These are phyloP conservation scores for Larix sibirica DNA, from an alignment of 83 land plant species.

Conservation along the genomic window DNA sequence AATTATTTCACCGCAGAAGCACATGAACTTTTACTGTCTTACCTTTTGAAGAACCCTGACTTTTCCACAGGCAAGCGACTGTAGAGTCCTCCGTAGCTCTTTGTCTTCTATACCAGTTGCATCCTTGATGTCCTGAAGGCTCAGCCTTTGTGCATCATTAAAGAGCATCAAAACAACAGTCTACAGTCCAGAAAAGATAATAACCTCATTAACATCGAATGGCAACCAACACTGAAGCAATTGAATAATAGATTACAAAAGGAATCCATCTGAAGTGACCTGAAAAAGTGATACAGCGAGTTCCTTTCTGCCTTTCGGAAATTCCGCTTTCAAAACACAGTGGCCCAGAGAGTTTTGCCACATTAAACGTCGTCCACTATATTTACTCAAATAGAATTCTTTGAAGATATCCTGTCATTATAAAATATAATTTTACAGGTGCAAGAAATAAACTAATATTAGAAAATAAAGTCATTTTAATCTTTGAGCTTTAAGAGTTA, in stretches of 20 bases:
- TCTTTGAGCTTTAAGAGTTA: too few relatives aligned
- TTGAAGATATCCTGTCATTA: conserved; percentile 91
- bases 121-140: conserved; percentile 95
- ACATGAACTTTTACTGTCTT: not conserved
- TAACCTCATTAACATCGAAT: not conserved
- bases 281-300: conserved; percentile 98
- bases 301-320: conserved; percentile 97
- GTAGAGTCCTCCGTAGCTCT: conserved; percentile 94
- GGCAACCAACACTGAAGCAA: not conserved
- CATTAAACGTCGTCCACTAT: conserved; percentile 98
- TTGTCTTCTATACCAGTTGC: conserved; percentile 99
- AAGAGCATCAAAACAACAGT: conserved; percentile 98
- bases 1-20: not conserved
- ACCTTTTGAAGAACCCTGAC: conserved; percentile 96
- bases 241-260: not conserved
- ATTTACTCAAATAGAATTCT: conserved; percentile 98
- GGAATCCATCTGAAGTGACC: conserved; percentile 43
- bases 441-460: not conserved
- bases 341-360: conserved; percentile 99
- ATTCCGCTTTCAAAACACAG: conserved; percentile 96
- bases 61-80: conserved; percentile 99
- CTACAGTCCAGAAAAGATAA: conserved; percentile 39
- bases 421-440: not conserved
- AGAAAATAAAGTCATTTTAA: not conserved
- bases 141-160: conserved; percentile 84